Evolutionary conservation across 2,329 filamentous ascomycete genomes (phyloP), one percentile per base, ranked within the genome.

Genomic region (Diplodia seriata): DNA sequence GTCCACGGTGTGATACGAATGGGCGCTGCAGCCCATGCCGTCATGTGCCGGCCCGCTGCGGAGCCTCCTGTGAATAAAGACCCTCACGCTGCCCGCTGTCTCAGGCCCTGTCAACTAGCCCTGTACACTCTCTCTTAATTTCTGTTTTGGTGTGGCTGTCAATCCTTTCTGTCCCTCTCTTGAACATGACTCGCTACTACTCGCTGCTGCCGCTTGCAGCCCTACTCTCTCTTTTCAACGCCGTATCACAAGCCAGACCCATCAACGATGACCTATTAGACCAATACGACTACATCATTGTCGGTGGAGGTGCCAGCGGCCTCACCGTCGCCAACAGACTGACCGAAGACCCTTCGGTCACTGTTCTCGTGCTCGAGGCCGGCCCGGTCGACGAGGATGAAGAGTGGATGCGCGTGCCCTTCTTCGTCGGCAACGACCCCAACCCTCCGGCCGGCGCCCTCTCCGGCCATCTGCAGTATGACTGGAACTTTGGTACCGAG

Each of bases 401-500:
- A 12, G 75, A 66, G 31, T 66, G 64, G 64, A 50, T 57, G 29
- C 51, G 64, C 11, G 64, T 57, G n/a, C 64, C 64, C 26, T 66
- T 56, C 23, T 66, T 66, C 40, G 40, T 66, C 9, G 64, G 64
- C n/a, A 66, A 66, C 53, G 26, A 57, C 53, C 64, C 64, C 6
- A 33, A 76, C 38, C 62, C 72, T 2, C 61, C 75, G 61, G 72
- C 77, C n/a, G 74, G 75, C 65, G 72, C 74, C 50, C 68, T 74
- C 0, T 31, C 69, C 69, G 73, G 71, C 20, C 75, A 76, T 36
- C 71, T 73, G 5, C 71, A 76, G 43, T 77, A 76, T 63, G 76
- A 78, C 57, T 78, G 76, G 76, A 54, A 69, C 9, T 74, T 68
- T 63, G 73, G 72, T 38, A 76, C 75, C 5, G 72, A 75, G 18